A percentile compares a stretch with the other conserved stretches of the same genome.
These are phyloP conservation scores for Sporothrix brunneoviolacea DNA, from an alignment of 2,329 filamentous ascomycete genomes.

Conservation along the genomic window DNA sequence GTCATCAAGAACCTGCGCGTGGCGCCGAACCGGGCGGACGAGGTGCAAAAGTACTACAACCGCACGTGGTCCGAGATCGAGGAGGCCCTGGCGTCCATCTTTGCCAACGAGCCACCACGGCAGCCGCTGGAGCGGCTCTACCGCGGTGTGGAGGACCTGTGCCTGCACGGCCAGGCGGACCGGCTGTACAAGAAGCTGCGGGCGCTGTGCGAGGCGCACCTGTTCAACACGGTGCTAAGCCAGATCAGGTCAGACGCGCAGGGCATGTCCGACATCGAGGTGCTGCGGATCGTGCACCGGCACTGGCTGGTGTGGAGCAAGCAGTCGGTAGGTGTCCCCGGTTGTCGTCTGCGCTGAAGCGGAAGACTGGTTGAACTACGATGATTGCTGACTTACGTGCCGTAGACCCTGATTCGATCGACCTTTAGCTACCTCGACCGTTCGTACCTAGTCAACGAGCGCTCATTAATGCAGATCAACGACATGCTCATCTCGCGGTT, in stretches of 20 bases:
- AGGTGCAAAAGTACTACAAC: slow-evolving; percentile 71
- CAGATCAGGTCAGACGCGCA: slow-evolving; percentile 44
- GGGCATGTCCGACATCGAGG: slow-evolving; percentile 51
- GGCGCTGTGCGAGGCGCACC: slow-evolving; percentile 58
- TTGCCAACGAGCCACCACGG: slow-evolving; percentile 55
- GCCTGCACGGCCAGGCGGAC: slow-evolving; percentile 66
- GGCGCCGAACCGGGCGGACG: slow-evolving; percentile 41
- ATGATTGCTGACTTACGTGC: not conserved
- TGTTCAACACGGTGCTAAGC: slow-evolving; percentile 55
- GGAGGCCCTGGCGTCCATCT: slow-evolving; percentile 65
- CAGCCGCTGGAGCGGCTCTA: slow-evolving; percentile 85
- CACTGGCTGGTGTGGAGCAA: slow-evolving; percentile 73
- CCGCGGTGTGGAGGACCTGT: slow-evolving; percentile 84
- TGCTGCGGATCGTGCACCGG: slow-evolving; percentile 48
- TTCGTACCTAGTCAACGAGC: slow-evolving; percentile 72
- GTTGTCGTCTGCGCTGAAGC: too few relatives aligned
- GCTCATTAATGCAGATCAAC: slow-evolving; percentile 64
- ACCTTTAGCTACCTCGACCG: slow-evolving; percentile 94
- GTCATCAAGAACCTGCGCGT: slow-evolving; percentile 86
- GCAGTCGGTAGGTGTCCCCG: slow-evolving; percentile 60
- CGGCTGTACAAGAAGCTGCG: slow-evolving; percentile 62
- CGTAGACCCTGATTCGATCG: slow-evolving; percentile 67
- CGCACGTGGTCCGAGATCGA: slow-evolving; percentile 70
- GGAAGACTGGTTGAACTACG: too few relatives aligned
- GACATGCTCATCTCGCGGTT: slow-evolving; percentile 77